Percentiles rank a stretch among this genome's conserved stretches.
Evolutionary conservation across 1,139 yeast species (phyloP).

Genomic region (Pichia sp.): DNA sequence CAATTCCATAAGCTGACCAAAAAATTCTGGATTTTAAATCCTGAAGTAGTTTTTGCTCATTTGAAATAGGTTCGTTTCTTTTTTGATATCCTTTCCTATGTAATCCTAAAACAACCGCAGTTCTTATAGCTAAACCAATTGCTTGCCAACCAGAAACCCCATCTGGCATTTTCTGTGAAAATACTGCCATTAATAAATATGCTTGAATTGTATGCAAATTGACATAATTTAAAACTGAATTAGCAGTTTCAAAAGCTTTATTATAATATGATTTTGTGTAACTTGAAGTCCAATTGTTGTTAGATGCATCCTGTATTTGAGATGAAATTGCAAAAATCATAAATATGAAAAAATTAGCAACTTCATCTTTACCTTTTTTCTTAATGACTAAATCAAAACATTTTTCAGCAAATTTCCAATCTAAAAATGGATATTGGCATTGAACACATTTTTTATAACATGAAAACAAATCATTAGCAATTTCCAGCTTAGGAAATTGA

Average conservation of each 20-base stretch:
- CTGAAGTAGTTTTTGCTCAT: conserved; percentile 7
- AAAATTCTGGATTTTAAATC: conserved; percentile 23
- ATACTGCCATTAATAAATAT: conserved; percentile 27
- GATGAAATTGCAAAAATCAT: conserved; percentile 49
- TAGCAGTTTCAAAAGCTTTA: conserved; percentile 38
- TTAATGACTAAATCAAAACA: conserved; percentile 23
- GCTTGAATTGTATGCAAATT: conserved; percentile 28
- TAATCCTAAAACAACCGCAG: conserved; percentile 26
- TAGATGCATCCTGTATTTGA: conserved; percentile 38
- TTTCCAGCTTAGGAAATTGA: conserved; percentile 32
- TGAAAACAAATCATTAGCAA: conserved; percentile 20
- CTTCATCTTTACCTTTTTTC: conserved; percentile 23
- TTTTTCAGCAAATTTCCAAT: conserved; percentile 28
- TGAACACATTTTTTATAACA: conserved; percentile 25
- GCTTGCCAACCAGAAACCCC: conserved; percentile 30
- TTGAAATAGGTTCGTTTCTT: conserved; percentile 2
- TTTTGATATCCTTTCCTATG: conserved; percentile 24
- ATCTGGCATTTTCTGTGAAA: conserved; percentile 30
- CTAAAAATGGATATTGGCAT: conserved; percentile 30
- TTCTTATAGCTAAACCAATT: conserved; percentile 28
- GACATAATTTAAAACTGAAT: conserved; percentile 28
- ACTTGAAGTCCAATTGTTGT: conserved; percentile 31
- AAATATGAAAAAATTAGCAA: conserved; percentile 36
- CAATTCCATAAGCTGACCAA: conserved; percentile 28
- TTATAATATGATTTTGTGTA: conserved; percentile 43